phyloP scores from a whole-genome alignment of 1,284 basidiomycete species.

The Phellopilus nigrolimitatus region DNA sequence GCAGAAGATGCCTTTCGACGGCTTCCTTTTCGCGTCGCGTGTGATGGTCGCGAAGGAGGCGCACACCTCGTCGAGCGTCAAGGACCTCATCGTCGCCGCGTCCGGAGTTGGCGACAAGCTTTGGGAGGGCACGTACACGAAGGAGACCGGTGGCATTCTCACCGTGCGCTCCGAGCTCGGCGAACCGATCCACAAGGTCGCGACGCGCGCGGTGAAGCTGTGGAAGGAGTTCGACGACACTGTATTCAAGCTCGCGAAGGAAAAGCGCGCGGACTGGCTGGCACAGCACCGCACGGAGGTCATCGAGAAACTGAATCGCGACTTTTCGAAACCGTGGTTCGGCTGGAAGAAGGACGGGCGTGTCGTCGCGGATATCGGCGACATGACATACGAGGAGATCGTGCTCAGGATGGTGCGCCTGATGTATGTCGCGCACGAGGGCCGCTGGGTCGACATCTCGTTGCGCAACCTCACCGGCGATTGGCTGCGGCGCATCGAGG shows the following conservation, averaged over 20 bases:
- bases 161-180: conserved; percentile 98
- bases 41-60: conserved; percentile 99
- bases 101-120: conserved; percentile 86
- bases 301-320: conserved; percentile 88
- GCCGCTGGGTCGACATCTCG: conserved; percentile 93
- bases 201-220: conserved; percentile 91
- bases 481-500: conserved; percentile 95
- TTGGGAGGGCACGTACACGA: conserved; percentile 95
- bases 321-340: conserved; percentile 98
- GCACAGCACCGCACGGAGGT: conserved; percentile 84
- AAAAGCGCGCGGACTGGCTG: conserved; percentile 91
- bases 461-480: conserved; percentile 94
- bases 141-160: conserved; percentile 93
- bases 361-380: conserved; percentile 81
- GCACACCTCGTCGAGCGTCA: conserved; percentile 90
- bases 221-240: conserved; percentile 99
- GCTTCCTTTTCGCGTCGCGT: conserved; percentile 91
- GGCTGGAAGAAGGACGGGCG: conserved; percentile 89
- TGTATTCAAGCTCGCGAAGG: conserved; percentile 91
- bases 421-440: conserved; percentile 90
- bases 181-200: conserved; percentile 99
- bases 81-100: conserved; percentile 94
- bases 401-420: conserved; percentile 86
- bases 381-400: conserved; percentile 99
- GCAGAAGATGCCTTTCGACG: conserved; percentile 99